Evolutionary conservation across 2,329 filamentous ascomycete genomes (phyloP), one percentile per base, ranked within the genome.

Genomic region (Helminthosporium solani): DNA sequence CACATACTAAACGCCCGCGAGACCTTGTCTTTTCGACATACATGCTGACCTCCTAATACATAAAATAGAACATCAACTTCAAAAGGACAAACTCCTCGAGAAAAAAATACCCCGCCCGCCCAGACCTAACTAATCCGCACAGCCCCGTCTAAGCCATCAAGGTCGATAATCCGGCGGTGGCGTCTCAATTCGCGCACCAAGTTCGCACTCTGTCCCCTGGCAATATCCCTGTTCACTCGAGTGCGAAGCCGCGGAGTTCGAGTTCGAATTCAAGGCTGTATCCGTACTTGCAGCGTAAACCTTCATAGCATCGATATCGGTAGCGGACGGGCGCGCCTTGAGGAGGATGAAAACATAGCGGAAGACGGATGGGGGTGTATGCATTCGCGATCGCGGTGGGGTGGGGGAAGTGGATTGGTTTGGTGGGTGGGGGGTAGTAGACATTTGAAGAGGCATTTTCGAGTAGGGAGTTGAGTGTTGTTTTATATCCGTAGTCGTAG

Each of bases 261-360:
- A 33, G 20, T 11, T 14, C 33, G 14, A 7, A 20, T 47, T 3
- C 39, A 25, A 7, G 43, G 42, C 9, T 42, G 40, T 20, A 37
- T 53, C 18, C 44, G 38, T n/a, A 19, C 31, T 39, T 21, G 34
- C 34, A 2, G 47, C 34, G 48, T 56, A 56, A 4, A 46, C 40
- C 25, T 46, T 54, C n/a, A 60, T 30, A 2, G 40, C 39, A 33
- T 47, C 40, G 44, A 61, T 47, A 27, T 61, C 55, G 7, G 45
- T 41, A 7, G 33, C n/a, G 9, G 54, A 47, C 6, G 61, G 63
- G 8, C 58, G 50, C 14, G 61, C 63, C 53, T 61, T 65, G 14
- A 65, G 57, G 2, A 66, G 46, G 18, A 64, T 61, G 38, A 64
- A 46, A 3, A 58, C 52, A 50, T 64, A 65, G 45, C 52, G 59